Base-by-base conservation (phyloP, 108 stramenopile species). In the Craspedostauros australis region DNA sequence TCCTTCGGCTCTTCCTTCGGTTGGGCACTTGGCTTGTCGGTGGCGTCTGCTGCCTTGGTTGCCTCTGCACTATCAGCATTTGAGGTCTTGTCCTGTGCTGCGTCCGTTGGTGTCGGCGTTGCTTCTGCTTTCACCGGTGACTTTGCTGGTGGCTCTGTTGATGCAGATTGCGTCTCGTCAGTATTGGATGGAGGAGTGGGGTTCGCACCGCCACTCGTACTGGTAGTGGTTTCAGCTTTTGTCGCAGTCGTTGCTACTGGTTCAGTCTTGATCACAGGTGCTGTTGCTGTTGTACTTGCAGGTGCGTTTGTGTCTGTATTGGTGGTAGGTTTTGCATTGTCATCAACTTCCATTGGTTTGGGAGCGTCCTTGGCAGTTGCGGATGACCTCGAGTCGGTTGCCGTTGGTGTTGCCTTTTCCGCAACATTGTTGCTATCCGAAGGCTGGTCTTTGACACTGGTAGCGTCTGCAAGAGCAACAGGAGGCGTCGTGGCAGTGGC, bases 321-420 rank as follows among this genome's bases (percentile, higher is more conserved):
- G 11, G n/a, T 36, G 36, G 33, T 28, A 7, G 15, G 8, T 24
- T 9, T 49, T 9, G 47, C 15, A 11, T 24, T 1, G 22, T 36
- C 15, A 11, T 0, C 18, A 15, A 0, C 51, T 11, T 41, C 37
- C 12, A 18, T 12, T 6, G 51, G 28, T 40, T 7, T 31, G 18
- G 36, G 36, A 21, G 34, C 18, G 7, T 36, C 36, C 7, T 7
- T 15, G 11, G 23, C 28, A 21, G 18, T 23, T 20, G 14, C 54
- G 7, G 38, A 21, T 4, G 14, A 5, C 11, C 5, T 42, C 1
- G 15, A n/a, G 16, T 16, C 50, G 20, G 20, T 30, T 26, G 12
- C 54, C n/a, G 0, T 24, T 12, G 40, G 40, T 55, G 23, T 40
- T 11, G 39, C 39, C n/a, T n/a, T n/a, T n/a, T n/a, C n/a, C n/a